Conservation (phyloP, 2,329 filamentous ascomycete species). For the Geosmithia flava region DNA sequence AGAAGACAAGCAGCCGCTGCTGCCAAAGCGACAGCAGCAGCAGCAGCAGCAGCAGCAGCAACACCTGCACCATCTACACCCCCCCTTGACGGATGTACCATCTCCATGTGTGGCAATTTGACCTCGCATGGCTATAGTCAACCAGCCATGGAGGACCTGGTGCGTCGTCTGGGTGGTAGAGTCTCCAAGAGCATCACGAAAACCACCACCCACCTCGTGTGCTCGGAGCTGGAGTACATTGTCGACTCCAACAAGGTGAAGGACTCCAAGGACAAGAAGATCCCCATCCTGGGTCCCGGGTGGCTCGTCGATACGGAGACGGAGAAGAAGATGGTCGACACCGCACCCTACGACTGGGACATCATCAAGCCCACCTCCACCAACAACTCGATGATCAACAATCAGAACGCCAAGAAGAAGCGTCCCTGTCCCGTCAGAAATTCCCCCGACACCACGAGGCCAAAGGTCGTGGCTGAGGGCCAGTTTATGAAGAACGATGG, state of each 20-base stretch:
- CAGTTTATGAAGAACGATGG: conserved; percentile 34
- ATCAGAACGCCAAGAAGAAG: background rate
- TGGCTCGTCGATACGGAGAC: conserved; percentile 50
- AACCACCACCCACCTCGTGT: conserved; percentile 43
- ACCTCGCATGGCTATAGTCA: conserved; percentile 39
- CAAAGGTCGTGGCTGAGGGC: conserved; percentile 24
- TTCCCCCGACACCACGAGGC: conserved; percentile 19
- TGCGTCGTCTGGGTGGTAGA: conserved; percentile 35
- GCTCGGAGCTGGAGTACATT: conserved; percentile 38
- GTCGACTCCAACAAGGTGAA: conserved; percentile 38
- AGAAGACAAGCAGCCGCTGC: conserved; percentile 5
- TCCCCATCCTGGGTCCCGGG: conserved; percentile 43
- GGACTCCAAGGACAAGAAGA: conserved; percentile 28
- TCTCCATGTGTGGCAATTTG: conserved; percentile 52
- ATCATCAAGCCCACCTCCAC: background rate
- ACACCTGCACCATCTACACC: conserved; percentile 3
- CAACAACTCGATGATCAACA: background rate
- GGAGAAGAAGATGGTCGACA: conserved; percentile 10
- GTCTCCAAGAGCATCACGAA: conserved; percentile 33
- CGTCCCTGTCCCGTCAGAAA: background rate
- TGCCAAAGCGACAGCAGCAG: too few relatives aligned
- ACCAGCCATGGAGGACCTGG: conserved; percentile 27
- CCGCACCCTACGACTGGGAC: conserved; percentile 13
- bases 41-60: conserved; percentile 4
- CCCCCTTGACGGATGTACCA: conserved; percentile 32